Conservation (phyloP, 495 filamentous ascomycete genomes). For the Penicillium bovifimosum region DNA sequence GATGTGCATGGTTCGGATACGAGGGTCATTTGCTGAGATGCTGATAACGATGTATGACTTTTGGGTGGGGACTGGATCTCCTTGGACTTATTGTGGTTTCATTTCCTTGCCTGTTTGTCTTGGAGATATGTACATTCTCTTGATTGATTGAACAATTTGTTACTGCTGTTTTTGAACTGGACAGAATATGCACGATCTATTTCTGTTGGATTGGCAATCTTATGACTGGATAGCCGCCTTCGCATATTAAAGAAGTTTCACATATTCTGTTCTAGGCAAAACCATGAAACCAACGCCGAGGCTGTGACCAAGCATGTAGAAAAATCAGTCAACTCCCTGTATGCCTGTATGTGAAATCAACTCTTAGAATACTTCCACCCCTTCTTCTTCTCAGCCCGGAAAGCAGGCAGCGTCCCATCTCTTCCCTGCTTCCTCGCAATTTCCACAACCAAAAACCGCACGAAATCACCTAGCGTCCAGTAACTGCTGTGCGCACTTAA, state of each 20-base stretch:
- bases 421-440: slow-evolving; percentile 71
- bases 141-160: slow-evolving; percentile 1
- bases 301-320: neutral
- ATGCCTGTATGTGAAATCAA: slow-evolving; percentile 10
- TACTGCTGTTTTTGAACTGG: slow-evolving; percentile 1
- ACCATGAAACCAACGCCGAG: neutral
- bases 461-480: slow-evolving; percentile 81
- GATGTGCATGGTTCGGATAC: slow-evolving; percentile 26
- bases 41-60: slow-evolving; percentile 3
- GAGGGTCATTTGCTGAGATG: slow-evolving; percentile 20
- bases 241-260: no score
- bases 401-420: slow-evolving; percentile 55
- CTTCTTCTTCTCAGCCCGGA: slow-evolving; percentile 73
- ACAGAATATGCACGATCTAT: neutral
- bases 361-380: slow-evolving; percentile 38
- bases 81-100: slow-evolving; percentile 2
- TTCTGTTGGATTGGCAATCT: neutral
- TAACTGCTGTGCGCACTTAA: slow-evolving; percentile 93
- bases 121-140: slow-evolving; percentile 1
- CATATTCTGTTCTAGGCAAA: neutral
- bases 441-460: slow-evolving; percentile 80
- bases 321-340: no score
- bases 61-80: slow-evolving; percentile 12
- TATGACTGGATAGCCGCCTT: neutral
- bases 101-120: neutral